Conservation (phyloP, 768 basidiomycete genomes). For the Rhodotorula babjevae region DNA sequence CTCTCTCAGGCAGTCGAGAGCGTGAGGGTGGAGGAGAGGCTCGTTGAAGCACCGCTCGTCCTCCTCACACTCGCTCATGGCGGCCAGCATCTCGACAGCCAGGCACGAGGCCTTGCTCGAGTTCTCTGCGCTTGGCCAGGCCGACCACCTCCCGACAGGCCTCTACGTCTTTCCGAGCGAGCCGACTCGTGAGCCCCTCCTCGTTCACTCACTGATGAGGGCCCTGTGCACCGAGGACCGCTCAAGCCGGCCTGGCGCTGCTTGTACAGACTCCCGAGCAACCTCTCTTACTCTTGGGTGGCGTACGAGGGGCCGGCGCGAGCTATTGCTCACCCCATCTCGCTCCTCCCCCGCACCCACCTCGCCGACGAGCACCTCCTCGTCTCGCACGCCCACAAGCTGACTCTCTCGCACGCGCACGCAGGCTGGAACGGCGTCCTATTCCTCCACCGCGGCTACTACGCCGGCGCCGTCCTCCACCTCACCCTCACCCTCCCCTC, state of each 20-base stretch:
- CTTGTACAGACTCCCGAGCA: no score
- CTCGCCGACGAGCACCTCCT: background rate
- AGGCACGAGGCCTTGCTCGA: constrained; percentile 20
- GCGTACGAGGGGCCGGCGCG: no score
- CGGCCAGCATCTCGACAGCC: background rate
- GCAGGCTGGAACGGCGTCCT: constrained; percentile 22
- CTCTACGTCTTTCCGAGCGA: constrained; percentile 21
- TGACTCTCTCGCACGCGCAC: background rate
- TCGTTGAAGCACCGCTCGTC: background rate
- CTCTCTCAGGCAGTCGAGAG: no score
- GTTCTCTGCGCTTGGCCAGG: constrained; percentile 2
- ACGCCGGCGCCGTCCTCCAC: constrained; percentile 12
- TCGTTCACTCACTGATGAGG: background rate
- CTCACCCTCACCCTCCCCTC: constrained; percentile 31
- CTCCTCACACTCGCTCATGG: background rate
- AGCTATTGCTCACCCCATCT: no score
- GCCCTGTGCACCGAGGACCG: background rate
- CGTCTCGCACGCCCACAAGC: background rate
- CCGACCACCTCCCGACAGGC: constrained; percentile 1
- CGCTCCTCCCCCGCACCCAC: background rate
- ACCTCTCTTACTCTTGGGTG: no score
- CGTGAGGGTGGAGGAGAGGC: no score
- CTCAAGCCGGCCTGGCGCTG: background rate
- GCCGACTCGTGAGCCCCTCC: constrained; percentile 3
- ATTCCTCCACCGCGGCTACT: constrained; percentile 34